Percentiles rank a stretch among this genome's conserved stretches.
These are phyloP conservation scores for Canavalia gladiata DNA, from an alignment of 306 rosid genomes.

Conservation along the genomic window DNA sequence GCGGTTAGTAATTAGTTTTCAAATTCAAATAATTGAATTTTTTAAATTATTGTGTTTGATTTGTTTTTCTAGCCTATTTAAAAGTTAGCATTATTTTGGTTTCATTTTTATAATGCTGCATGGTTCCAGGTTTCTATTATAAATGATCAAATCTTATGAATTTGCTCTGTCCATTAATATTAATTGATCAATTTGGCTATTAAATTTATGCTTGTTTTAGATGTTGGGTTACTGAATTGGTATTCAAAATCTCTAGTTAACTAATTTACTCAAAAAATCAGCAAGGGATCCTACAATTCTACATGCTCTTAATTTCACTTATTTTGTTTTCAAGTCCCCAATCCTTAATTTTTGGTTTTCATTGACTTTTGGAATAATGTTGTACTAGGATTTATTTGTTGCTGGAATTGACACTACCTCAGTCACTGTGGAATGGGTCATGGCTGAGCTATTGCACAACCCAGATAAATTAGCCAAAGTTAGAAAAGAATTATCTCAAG, in stretches of 20 bases:
- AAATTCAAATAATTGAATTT: neutral
- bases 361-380: neutral
- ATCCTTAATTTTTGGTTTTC: no score
- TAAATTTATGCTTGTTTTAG: no score
- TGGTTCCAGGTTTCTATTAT: neutral
- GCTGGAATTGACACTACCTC: constrained; percentile 4
- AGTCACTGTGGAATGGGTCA: no score
- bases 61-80: neutral
- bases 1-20: neutral
- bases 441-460: neutral
- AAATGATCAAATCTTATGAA: neutral
- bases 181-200: neutral
- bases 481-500: neutral
- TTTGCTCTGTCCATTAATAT: no score
- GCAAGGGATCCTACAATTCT: no score
- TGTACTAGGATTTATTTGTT: neutral
- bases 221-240: no score
- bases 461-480: neutral
- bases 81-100: no score
- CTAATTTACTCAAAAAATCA: no score
- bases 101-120: neutral
- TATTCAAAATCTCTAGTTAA: no score
- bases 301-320: no score
- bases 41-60: neutral
- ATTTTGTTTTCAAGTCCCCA: no score